These are phyloP conservation scores for Penicillium sp. DNA, from an alignment of 2,329 filamentous ascomycete genomes.

Conservation along the genomic window DNA sequence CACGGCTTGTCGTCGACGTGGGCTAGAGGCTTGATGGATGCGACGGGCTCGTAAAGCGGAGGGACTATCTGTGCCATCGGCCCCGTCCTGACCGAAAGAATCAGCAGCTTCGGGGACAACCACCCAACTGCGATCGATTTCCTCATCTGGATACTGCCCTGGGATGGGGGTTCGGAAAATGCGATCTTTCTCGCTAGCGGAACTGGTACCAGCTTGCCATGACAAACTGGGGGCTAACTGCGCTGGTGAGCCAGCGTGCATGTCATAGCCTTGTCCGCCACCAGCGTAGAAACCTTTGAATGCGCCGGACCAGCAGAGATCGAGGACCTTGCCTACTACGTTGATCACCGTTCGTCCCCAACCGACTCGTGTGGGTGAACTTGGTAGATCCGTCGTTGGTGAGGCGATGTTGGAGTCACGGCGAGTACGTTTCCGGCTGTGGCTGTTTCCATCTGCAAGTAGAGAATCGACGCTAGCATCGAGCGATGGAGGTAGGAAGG, in stretches of 20 bases:
- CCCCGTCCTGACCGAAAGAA: slow-evolving; percentile 9
- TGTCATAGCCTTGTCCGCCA: slow-evolving; percentile 72
- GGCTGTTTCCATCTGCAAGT: slow-evolving; percentile 27
- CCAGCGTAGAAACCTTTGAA: slow-evolving; percentile 89
- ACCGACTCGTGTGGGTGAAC: slow-evolving; percentile 27
- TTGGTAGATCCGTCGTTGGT: slow-evolving; percentile 19
- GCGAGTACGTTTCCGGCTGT: slow-evolving; percentile 38
- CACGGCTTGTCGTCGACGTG: slow-evolving; percentile 30
- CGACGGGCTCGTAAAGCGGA: slow-evolving; percentile 22
- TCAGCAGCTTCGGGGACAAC: slow-evolving; percentile 54
- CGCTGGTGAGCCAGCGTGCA: slow-evolving; percentile 43
- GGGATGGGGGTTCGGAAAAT: slow-evolving; percentile 54
- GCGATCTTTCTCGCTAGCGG: slow-evolving; percentile 29
- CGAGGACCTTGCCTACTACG: slow-evolving; percentile 71
- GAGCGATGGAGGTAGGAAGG: slow-evolving; percentile 28
- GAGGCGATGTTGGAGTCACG: slow-evolving; percentile 35
- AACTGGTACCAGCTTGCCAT: slow-evolving; percentile 33
- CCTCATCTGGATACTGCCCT: slow-evolving; percentile 58
- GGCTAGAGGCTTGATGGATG: slow-evolving; percentile 25
- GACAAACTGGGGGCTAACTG: slow-evolving; percentile 24
- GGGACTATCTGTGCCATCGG: slow-evolving; percentile 18
- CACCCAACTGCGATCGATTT: slow-evolving; percentile 71
- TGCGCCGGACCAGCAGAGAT: slow-evolving; percentile 73
- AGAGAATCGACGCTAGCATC: slow-evolving; percentile 33
- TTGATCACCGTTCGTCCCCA: slow-evolving; percentile 49